Percentiles rank a stretch among this genome's conserved stretches.
phyloP scores from a whole-genome alignment of 306 rosid species.

The Potentilla sterilis region DNA sequence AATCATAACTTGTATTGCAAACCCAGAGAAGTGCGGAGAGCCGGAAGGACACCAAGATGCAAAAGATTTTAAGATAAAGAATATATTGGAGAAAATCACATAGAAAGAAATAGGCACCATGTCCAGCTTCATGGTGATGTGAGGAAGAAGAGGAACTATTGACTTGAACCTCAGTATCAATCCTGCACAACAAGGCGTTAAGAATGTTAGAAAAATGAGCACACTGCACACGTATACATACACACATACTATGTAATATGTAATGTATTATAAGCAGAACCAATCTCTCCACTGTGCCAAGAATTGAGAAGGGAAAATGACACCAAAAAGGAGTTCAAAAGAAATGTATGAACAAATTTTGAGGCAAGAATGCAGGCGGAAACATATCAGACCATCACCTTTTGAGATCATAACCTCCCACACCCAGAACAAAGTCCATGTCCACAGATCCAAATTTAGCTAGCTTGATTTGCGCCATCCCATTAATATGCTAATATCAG shows the following conservation, averaged over 20 bases:
- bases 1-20: not conserved
- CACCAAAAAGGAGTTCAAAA: conserved; percentile 3
- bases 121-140: conserved; percentile 54
- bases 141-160: conserved; percentile 46
- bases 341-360: not conserved
- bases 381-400: conserved; percentile 44
- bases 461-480: conserved; percentile 74
- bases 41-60: not conserved
- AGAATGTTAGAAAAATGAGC: conserved; percentile 14
- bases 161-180: conserved; percentile 68
- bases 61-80: not conserved
- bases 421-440: conserved; percentile 85
- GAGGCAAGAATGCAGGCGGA: not conserved
- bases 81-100: not conserved
- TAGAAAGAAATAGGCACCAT: conserved; percentile 39
- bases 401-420: conserved; percentile 93
- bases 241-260: not conserved
- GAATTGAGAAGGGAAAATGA: not conserved
- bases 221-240: not conserved
- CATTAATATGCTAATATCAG: conserved; percentile 73
- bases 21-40: not conserved
- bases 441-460: conserved; percentile 88
- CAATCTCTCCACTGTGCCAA: not conserved
- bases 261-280: not conserved
- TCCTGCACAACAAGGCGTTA: conserved; percentile 48